Evolutionary conservation across 129 eudicot genomes (phyloP).

Genomic region (Centella asiatica): DNA sequence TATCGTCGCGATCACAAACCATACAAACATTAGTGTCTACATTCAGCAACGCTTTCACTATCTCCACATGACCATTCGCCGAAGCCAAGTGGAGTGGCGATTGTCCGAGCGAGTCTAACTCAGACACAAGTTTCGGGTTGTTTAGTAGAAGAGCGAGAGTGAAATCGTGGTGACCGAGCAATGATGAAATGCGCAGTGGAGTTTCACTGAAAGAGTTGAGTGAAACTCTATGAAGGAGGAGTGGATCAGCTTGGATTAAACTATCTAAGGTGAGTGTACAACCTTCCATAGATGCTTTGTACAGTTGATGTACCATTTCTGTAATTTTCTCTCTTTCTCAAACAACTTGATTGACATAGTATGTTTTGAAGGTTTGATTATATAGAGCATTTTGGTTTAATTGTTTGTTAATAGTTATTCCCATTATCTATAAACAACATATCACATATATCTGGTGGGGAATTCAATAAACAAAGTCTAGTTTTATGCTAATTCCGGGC

Average conservation of each 20-base stretch:
- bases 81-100: slow-evolving; percentile 55
- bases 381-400: no score
- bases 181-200: slow-evolving; percentile 41
- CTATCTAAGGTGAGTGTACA: slow-evolving; percentile 8
- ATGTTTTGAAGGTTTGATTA: no score
- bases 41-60: slow-evolving; percentile 18
- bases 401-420: no score
- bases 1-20: slow-evolving; percentile 38
- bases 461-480: no score
- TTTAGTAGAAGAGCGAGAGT: slow-evolving; percentile 21
- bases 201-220: slow-evolving; percentile 16
- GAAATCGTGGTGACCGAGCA: slow-evolving; percentile 32
- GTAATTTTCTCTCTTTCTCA: not conserved
- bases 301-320: not conserved
- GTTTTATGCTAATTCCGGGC: no score
- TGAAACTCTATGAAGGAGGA: slow-evolving; percentile 33
- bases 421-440: no score
- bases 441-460: no score
- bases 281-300: slow-evolving; percentile 35
- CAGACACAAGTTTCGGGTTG: slow-evolving; percentile 36
- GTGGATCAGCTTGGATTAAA: slow-evolving; percentile 33
- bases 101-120: slow-evolving; percentile 24
- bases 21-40: slow-evolving; percentile 20
- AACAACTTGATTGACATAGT: no score
- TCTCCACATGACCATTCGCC: slow-evolving; percentile 34